Evolutionary conservation across 495 filamentous ascomycete species (phyloP), one percentile per base, ranked within the genome.

Genomic region (Emericellopsis terricola): DNA sequence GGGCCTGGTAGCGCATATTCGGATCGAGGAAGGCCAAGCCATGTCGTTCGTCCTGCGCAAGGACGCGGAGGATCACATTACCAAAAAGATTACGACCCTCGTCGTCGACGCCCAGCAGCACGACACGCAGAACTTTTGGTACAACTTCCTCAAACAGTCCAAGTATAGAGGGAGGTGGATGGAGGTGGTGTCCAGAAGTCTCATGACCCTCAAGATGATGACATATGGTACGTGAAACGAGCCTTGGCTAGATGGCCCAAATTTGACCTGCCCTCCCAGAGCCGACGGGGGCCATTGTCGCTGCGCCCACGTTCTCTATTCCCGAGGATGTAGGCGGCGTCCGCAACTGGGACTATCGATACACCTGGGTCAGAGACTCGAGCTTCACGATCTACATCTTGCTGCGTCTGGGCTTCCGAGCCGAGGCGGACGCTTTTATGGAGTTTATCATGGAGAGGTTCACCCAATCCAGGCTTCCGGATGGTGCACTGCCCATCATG

Each of bases 301-400:
- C 61, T 3, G 49, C 59, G 2, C 61, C 61, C 3, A 65, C 61
- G 1, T 65, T 82, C 41, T 79, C 77, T 2, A 65, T 82, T 11
- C 76, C 76, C 0, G 77, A 82, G 47, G 71, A 76, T 33, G 69
- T 82, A 18, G 77, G 76, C 4, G 77, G 77, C 19, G 53, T 59
- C 10, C 47, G 64, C n/a, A 82, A 81, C 41, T 81, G 76, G 76
- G 76, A 82, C 44, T 82, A 82, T 45, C 65, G 77, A 7, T 82
- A 67, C 49, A 76, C 65, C 26, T 82, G 77, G 77, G 73, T 82
- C 27, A 64, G 77, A 20, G 77, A 82, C 47, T 71, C 73, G 0
- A 73, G 71, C 29, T 82, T 81, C 51, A 80, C 74, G 3, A 69
- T 81, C 37, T 81, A 82, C 47, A 78, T 80, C 40, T 62, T 82